Percentiles rank a stretch among this genome's conserved stretches.
Conservation (phyloP, 805 yeast genomes). For the Wickerhamiella hasegawae region DNA sequence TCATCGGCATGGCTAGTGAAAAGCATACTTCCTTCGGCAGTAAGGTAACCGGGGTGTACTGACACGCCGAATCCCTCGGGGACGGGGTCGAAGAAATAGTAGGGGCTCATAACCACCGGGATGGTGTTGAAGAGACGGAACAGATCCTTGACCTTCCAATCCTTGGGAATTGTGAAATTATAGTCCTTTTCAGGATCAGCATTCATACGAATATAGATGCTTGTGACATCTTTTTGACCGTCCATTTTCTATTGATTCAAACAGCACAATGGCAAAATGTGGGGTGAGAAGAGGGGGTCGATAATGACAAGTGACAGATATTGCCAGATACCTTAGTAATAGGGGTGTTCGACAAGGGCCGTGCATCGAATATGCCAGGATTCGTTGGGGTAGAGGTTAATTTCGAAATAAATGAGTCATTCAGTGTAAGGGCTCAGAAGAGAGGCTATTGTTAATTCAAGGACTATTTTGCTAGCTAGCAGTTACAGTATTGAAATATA, state of each 20-base stretch:
- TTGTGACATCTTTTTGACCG: background rate
- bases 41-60: slow-evolving; percentile 63
- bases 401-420: too few species aligned
- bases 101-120: slow-evolving; percentile 68
- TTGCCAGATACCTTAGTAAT: slow-evolving; percentile 2
- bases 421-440: too few species aligned
- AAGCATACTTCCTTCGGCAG: slow-evolving; percentile 67
- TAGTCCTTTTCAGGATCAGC: slow-evolving; percentile 77
- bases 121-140: slow-evolving; percentile 43
- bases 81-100: slow-evolving; percentile 45
- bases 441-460: too few species aligned
- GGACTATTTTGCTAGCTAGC: too few species aligned
- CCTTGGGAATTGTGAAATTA: slow-evolving; percentile 58
- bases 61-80: slow-evolving; percentile 55
- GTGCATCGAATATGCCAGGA: too few species aligned
- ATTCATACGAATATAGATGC: slow-evolving; percentile 59
- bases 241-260: background rate
- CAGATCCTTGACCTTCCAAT: slow-evolving; percentile 41
- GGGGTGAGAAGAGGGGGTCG: background rate
- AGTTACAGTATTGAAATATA: too few species aligned
- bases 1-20: slow-evolving; percentile 44
- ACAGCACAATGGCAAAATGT: background rate
- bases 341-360: too few species aligned
- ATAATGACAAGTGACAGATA: background rate
- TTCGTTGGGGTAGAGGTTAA: too few species aligned